Base-by-base conservation (phyloP, 2,329 filamentous ascomycete genomes). In the Ceratocystis eucalypticola region DNA sequence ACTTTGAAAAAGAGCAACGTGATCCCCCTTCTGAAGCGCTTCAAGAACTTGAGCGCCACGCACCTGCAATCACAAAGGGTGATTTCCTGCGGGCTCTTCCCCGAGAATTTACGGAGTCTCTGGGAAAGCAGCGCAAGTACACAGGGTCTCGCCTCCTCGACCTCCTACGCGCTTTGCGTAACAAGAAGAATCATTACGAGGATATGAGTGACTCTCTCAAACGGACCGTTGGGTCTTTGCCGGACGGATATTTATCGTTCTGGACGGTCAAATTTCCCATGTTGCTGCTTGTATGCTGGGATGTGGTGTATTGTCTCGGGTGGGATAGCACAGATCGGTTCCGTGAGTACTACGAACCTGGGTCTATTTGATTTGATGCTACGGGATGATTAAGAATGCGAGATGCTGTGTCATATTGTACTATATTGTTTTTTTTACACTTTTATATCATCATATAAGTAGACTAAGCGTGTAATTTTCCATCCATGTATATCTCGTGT, bases 101-200 rank as follows among this genome's bases (percentile, higher is more conserved):
- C 7, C 84, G 85, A 65, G 85, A 88, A 41, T 97, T 97, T 74
- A 87, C 95, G 69, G 90, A 95, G 48, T 93, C 88, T 1, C 81
- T 97, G 5, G 92, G 91, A 67, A 96, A 95, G 77, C 93, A 97
- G 76, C 84, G 93, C 72, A 96, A 96, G 76, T 99, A 99, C 76
- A 94, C 88, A 0, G 92, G 92, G 0, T 82, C 84, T 1, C 84
- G 85, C 61, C 83, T 99, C 73, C 77, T 99, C 65, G 94, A 99
- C 75, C 80, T 99, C 25, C 78, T 99, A 22, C 84, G 94, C 1
- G 94, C 93, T 1, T 78, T 99, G 66, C 82, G 94, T 28, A 99
- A 99, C 77, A 99, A 99, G 82, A 89, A 89, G 72, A 96, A 97
- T 70, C 94, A 99, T 74, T 99, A 96, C 74, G 92, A 96, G 72